Evolutionary conservation across 1,284 basidiomycete genomes (phyloP).

Genomic region (Naganishia cerealis): DNA sequence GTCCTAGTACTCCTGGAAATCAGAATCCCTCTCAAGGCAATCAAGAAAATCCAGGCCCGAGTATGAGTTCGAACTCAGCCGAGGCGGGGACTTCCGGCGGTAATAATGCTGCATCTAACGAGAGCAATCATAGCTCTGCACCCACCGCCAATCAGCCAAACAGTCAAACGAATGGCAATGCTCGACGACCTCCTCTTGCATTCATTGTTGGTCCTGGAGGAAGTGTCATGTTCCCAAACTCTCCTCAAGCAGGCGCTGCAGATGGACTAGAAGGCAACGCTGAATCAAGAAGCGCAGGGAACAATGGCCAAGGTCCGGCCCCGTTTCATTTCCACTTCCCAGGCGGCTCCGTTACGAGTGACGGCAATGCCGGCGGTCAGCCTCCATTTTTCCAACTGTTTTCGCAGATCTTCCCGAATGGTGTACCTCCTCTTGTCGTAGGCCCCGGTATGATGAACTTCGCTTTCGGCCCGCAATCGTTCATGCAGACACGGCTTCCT

Average conservation of each 20-base stretch:
- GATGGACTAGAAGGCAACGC: neutral
- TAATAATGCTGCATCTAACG: neutral
- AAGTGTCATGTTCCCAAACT: neutral
- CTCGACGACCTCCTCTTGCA: constrained; percentile 1
- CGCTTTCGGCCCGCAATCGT: constrained; percentile 14
- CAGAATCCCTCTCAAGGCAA: neutral
- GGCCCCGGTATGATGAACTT: constrained; percentile 17
- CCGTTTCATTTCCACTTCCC: constrained; percentile 3
- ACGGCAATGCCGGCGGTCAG: neutral
- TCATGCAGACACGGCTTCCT: constrained; percentile 24
- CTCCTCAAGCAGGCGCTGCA: neutral
- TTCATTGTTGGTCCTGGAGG: constrained; percentile 4
- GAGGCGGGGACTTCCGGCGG: neutral
- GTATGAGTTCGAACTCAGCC: neutral
- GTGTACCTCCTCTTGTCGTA: neutral
- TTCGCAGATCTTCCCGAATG: constrained; percentile 13
- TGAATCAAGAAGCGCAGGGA: neutral
- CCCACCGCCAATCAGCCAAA: neutral
- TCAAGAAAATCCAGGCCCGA: neutral
- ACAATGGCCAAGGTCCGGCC: neutral
- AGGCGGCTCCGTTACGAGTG: neutral
- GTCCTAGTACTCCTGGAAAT: neutral
- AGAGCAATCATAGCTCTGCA: neutral
- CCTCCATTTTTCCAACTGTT: constrained; percentile 21
- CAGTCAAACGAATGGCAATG: neutral